Base-by-base conservation (phyloP, 495 filamentous ascomycete genomes). In the Pyrenula aspistea region DNA sequence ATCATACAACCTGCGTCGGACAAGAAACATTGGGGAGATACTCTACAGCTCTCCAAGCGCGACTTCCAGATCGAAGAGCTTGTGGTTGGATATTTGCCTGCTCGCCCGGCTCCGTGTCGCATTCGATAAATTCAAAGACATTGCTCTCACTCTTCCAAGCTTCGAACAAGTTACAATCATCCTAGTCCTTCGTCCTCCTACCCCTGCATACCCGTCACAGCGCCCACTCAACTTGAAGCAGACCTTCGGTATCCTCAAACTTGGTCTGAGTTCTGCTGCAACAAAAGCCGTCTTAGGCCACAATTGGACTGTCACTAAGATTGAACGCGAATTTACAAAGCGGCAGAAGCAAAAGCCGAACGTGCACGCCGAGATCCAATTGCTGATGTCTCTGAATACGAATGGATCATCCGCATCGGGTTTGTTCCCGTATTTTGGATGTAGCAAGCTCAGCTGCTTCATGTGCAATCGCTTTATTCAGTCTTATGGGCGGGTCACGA, bases 381-480 rank as follows among this genome's bases (percentile, higher is more conserved):
- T 67, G 63, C 52, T 67, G 49, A 49, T 65, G 54, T 59, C 23
- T 65, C 61, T 65, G 53, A 60, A 53, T 59, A 59, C 49, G 31
- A 58, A 60, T 58, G 57, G 59, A 53, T 57, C 54, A 58, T 57
- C 60, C 36, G 25, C 50, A 57, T 56, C 47, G n/a, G 54, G 52
- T 54, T 54, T 61, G 53, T 61, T 63, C 53, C 56, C 60, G 47
- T 67, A 67, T 58, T 59, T 65, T 61, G 64, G 64, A 61, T 67
- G 64, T 56, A 67, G 64, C 59, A 67, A 67, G 61, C 54, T 61
- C 54, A 67, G 64, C 61, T 65, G 64, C 49, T 67, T 67, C 55
- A 61, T 67, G 64, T 67, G 64, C 61, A 55, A 55, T 57, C 55
- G 54, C 54, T 62, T 67, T 56, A 58, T 67, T 56, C 57, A 63